Percentiles rank a stretch among this genome's conserved stretches.
phyloP scores from a whole-genome alignment of 345 rosid species.

The Passiflora organensis region DNA sequence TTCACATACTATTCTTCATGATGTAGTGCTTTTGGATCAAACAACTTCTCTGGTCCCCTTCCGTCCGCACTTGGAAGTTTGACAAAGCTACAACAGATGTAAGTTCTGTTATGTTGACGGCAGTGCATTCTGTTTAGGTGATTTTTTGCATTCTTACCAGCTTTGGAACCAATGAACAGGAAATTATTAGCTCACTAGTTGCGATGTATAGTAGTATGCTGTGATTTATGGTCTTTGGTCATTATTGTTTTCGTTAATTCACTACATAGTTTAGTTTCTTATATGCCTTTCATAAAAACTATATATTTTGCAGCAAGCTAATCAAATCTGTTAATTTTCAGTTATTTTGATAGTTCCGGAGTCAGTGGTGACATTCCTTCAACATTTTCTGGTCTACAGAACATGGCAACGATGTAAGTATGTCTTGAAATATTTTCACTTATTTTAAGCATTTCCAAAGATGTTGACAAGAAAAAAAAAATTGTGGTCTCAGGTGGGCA shows the following conservation, averaged over 20 bases:
- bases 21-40: conserved; percentile 40
- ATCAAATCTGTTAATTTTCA: conserved; percentile 18
- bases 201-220: neutral
- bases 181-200: too few species aligned
- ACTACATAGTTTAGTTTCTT: neutral
- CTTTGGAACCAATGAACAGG: too few species aligned
- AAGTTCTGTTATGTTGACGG: conserved; percentile 20
- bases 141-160: neutral
- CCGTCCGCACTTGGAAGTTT: conserved; percentile 60
- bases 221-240: neutral
- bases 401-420: conserved; percentile 32
- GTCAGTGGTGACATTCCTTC: conserved; percentile 52
- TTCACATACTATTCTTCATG: neutral
- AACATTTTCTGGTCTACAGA: conserved; percentile 38
- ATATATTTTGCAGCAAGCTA: neutral
- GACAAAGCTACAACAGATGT: conserved; percentile 45
- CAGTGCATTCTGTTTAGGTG: too few species aligned
- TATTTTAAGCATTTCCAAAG: neutral
- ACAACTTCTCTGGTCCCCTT: conserved; percentile 65
- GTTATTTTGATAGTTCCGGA: conserved; percentile 51
- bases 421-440: neutral
- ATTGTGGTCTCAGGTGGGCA: conserved; percentile 43
- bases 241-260: neutral
- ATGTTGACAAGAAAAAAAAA: neutral
- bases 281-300: neutral